Conservation (phyloP, 352 stramenopile genomes). For the Phytophthora quininea region DNA sequence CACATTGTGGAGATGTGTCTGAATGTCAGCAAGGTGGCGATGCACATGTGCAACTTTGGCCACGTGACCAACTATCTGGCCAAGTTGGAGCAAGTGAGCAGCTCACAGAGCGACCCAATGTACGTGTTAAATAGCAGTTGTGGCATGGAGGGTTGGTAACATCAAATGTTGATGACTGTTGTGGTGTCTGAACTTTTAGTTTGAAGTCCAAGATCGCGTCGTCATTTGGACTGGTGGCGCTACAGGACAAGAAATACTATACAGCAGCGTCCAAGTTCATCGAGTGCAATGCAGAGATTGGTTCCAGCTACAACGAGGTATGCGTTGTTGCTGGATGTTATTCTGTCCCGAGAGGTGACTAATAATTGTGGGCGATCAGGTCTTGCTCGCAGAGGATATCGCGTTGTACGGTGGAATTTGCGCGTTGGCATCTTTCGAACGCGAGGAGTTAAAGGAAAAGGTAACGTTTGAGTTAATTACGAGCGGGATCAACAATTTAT, state of each 20-base stretch:
- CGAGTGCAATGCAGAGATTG: conserved; percentile 82
- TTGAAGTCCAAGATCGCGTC: conserved; percentile 85
- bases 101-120: conserved; percentile 71
- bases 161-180: neutral
- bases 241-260: conserved; percentile 86
- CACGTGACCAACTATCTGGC: conserved; percentile 89
- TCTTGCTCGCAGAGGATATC: conserved; percentile 86
- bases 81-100: conserved; percentile 84
- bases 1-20: conserved; percentile 92
- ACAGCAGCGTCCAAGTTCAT: conserved; percentile 81
- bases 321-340: too few relatives aligned
- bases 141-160: neutral
- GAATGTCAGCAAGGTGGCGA: conserved; percentile 88
- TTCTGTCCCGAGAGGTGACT: too few relatives aligned
- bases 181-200: conserved; percentile 31
- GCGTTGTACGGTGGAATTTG: conserved; percentile 88
- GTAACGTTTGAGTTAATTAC: conserved; percentile 18
- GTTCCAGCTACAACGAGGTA: conserved; percentile 82
- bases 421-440: conserved; percentile 83
- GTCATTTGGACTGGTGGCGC: conserved; percentile 76
- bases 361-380: conserved; percentile 9
- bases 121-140: conserved; percentile 26
- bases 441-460: conserved; percentile 80
- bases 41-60: conserved; percentile 88
- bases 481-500: too few relatives aligned